Base-by-base conservation (phyloP, 169 alveolate species). In the Eimeria nieschulzi region DNA sequence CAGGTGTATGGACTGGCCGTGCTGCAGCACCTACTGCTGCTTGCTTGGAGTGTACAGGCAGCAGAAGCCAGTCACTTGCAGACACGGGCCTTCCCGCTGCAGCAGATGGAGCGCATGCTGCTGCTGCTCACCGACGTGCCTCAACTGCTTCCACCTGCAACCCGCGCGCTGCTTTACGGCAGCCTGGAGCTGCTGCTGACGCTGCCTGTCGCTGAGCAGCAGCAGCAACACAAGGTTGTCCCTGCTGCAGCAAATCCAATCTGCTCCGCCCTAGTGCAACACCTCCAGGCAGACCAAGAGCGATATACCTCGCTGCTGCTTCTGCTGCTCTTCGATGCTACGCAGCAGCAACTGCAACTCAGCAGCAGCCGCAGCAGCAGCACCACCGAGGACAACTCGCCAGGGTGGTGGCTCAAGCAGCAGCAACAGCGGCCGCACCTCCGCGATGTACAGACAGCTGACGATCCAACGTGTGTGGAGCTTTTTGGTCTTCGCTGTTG, bases 11-110 rank as follows among this genome's bases (percentile, higher is more conserved):
- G 87, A 2, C 39, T 79, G 55, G 75, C 55, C 8, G 19, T 79
- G 87, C 71, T 79, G 87, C 87, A 79, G 87, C 87, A 79, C 39
- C 15, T 79, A 73, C 87, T 79, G 87, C 87, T 79, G 87, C 87
- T 79, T 9, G 87, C 87, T 0, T 79, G 87, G 87, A 56, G 75
- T 79, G 87, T 79, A 79, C 87, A 79, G 73, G 87, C 87, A 79
- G 87, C 87, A 19, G 75, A 23, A 8, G 54, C 54, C 71, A 79
- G 87, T 73, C 51, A 46, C 87, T 33, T 78, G 86, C 86, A 79
- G 17, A 13, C 87, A 3, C 33, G 87, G 51, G 87, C 87, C 0
- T 79, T 79, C 75, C 87, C 87, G 63, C 87, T 79, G 75, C 87
- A 79, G 87, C 87, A 79, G 61, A 59, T 72, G 75, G 61, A 23